Conservation (phyloP, 1,284 basidiomycete genomes). For the Hypsizygus ulmarius region DNA sequence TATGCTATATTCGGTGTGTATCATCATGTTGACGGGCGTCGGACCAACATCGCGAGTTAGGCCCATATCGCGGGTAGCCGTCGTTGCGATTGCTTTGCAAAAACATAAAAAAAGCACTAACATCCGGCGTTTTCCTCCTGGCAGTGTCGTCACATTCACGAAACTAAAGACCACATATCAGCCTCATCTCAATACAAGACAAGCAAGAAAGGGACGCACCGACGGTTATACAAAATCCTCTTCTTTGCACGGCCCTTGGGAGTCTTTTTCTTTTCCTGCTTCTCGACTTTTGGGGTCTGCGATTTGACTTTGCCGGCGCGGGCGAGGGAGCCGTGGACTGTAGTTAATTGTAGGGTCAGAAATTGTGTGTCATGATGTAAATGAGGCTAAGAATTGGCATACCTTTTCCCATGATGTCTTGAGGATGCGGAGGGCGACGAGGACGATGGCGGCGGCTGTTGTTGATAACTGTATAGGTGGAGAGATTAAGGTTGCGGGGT, state of each 20-base stretch:
- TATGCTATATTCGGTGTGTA: conserved; percentile 70
- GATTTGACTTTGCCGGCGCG: conserved; percentile 99
- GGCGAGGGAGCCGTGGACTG: conserved; percentile 99
- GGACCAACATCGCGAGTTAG: too few relatives aligned
- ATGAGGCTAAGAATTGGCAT: not conserved
- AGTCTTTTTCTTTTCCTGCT: conserved; percentile 97
- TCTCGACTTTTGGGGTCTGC: conserved; percentile 95
- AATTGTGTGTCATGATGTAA: not conserved
- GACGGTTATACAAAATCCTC: conserved; percentile 91
- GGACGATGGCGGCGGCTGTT: conserved; percentile 2
- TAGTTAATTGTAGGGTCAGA: too few relatives aligned
- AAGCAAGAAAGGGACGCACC: conserved; percentile 44
- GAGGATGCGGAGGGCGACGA: conserved; percentile 17
- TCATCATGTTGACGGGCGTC: conserved; percentile 51
- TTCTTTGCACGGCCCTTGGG: conserved; percentile 97
- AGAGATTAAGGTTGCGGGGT: conserved; percentile 17
- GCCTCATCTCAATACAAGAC: not conserved
- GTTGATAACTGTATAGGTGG: conserved; percentile 21
- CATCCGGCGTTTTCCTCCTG: conserved; percentile 95
- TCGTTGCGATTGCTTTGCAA: not conserved
- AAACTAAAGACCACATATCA: conserved; percentile 51
- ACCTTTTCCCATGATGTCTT: conserved; percentile 27
- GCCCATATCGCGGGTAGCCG: not conserved
- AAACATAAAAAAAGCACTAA: conserved; percentile 49
- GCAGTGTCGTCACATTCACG: conserved; percentile 91